Percentiles rank a stretch among this genome's conserved stretches.
phyloP scores from a whole-genome alignment of 371 early-diverging fungal genomes.

The Gilbertella persicaria region DNA sequence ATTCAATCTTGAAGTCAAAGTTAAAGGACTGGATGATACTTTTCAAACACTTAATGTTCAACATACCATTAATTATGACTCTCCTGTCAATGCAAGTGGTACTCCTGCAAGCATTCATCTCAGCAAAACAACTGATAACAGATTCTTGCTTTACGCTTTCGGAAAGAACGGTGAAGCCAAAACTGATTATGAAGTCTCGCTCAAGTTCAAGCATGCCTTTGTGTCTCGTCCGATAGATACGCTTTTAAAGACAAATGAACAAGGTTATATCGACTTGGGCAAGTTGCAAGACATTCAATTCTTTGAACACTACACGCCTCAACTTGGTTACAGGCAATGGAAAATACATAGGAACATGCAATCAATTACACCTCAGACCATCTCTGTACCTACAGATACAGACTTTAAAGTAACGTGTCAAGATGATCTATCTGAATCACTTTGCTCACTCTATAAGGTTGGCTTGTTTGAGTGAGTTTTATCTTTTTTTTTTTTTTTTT shows the following conservation, averaged over 20 bases:
- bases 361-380: conserved; percentile 7
- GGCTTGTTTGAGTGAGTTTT: no score
- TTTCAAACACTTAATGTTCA: not conserved
- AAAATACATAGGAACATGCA: not conserved
- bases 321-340: conserved; percentile 15
- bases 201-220: conserved; percentile 38
- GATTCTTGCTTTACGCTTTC: conserved; percentile 38
- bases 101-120: conserved; percentile 10
- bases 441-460: not conserved
- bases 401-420: conserved; percentile 30
- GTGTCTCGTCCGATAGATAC: conserved; percentile 5
- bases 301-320: conserved; percentile 3
- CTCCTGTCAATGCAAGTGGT: not conserved
- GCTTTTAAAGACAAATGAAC: conserved; percentile 38
- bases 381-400: conserved; percentile 33
- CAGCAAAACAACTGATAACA: conserved; percentile 5
- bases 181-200: conserved; percentile 27
- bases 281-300: conserved; percentile 24
- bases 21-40: conserved; percentile 21
- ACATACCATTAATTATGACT: not conserved
- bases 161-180: conserved; percentile 60
- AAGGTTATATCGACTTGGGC: conserved; percentile 50
- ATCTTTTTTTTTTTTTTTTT: no score
- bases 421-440: not conserved
- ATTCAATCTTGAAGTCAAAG: conserved; percentile 34